phyloP scores from a whole-genome alignment of 805 yeast genomes.

The Danielia oregonensis region DNA sequence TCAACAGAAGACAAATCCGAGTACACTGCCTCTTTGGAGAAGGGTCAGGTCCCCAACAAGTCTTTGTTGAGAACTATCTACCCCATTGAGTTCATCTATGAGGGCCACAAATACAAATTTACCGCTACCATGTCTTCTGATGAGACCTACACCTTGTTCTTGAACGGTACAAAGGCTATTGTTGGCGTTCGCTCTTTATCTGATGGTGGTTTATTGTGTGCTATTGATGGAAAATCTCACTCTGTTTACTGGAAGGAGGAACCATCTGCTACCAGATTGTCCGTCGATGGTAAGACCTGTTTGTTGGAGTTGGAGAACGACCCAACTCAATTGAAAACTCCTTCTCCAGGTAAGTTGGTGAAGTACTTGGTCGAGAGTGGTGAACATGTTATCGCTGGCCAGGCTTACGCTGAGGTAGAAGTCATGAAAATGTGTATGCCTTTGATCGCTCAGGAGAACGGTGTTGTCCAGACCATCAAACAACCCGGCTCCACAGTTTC shows the following conservation, averaged over 20 bases:
- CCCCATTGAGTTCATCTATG: slow-evolving; percentile 94
- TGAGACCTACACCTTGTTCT: slow-evolving; percentile 81
- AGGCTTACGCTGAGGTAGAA: slow-evolving; percentile 96
- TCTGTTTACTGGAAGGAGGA: slow-evolving; percentile 98
- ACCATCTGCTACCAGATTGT: slow-evolving; percentile 88
- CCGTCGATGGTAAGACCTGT: slow-evolving; percentile 95
- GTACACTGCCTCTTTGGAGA: slow-evolving; percentile 75
- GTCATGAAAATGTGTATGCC: slow-evolving; percentile 99
- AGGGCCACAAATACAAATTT: slow-evolving; percentile 87
- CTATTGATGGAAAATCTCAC: slow-evolving; percentile 90
- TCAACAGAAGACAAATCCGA: slow-evolving; percentile 66
- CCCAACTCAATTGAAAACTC: slow-evolving; percentile 97
- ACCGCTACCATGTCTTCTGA: slow-evolving; percentile 91
- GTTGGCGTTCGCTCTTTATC: slow-evolving; percentile 85
- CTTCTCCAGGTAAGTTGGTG: slow-evolving; percentile 97
- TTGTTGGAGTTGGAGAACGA: slow-evolving; percentile 92
- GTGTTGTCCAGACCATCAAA: slow-evolving; percentile 85
- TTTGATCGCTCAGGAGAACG: slow-evolving; percentile 87
- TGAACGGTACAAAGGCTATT: slow-evolving; percentile 88
- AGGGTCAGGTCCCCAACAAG: slow-evolving; percentile 92
- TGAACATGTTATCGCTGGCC: slow-evolving; percentile 87
- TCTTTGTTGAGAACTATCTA: slow-evolving; percentile 78
- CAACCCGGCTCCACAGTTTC: slow-evolving; percentile 97
- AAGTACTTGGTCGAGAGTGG: slow-evolving; percentile 93
- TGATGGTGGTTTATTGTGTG: slow-evolving; percentile 89